Base-by-base conservation (phyloP, 768 basidiomycete genomes). In the Podaxis rugospora region DNA sequence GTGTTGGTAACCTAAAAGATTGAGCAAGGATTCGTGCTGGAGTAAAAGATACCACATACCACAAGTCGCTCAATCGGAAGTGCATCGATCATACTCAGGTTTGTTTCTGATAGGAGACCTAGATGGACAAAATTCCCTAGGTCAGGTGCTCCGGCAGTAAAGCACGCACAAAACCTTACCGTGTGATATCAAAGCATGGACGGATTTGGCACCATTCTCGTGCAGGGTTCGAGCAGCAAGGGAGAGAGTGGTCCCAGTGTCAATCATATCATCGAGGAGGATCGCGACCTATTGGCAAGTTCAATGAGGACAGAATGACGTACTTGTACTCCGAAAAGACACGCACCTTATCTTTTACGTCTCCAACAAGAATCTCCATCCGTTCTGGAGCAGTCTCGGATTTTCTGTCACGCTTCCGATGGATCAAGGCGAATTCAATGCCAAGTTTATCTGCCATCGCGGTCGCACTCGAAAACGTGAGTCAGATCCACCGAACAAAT, bases 191-290 rank as follows among this genome's bases (percentile, higher is more conserved):
- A 98, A 73, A 1, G 91, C 95, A 70, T 94, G 86, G 3, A 96
- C 87, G 18, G 86, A 82, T 68, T 83, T 89, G 4, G 95, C 96
- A 21, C 97, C 97, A 62, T 89, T 90, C 67, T 97, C 94, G 52
- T 88, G 79, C 50, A 99, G 79, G n/a, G 93, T 91, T 49, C 85
- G 84, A 5, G 87, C 87, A 10, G 97, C 97, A 13, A 96, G 77
- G 13, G 85, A 79, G 28, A 98, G 80, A n/a, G 97, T 98, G 39
- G 80, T 83, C 11, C 95, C 96, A 4, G 93, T 93, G 71, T 99
- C 97, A 69, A 97, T 90, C 96, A 99, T 98, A 70, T 99, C 97
- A 72, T 99, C 97, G 36, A 99, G 93, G 50, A 99, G 82, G 69
- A 99, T 93, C 40, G 92, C 95, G 56, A 95, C 83, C 90, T 94